A percentile compares a stretch with the other conserved stretches of the same genome.
Conservation (phyloP, 495 filamentous ascomycete species). For the Aspergillus ostianus region DNA sequence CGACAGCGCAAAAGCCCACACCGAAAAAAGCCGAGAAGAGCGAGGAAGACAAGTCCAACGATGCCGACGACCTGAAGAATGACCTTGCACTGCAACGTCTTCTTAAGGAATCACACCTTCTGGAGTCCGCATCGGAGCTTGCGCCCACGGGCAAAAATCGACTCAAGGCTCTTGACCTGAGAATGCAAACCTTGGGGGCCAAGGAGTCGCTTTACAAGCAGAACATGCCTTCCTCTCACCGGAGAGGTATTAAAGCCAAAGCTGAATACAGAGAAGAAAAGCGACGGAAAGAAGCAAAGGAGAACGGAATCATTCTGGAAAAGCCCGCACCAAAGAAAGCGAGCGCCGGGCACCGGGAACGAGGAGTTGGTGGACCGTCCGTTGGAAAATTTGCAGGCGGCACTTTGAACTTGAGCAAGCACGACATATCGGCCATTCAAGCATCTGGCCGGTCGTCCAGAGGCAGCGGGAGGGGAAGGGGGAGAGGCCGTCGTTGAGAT, state of each 20-base stretch:
- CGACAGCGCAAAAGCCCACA: conserved; percentile 27
- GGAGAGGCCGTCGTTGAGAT: conserved; percentile 21
- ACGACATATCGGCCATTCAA: conserved; percentile 67
- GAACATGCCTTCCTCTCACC: conserved; percentile 80
- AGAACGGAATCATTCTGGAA: conserved; percentile 91
- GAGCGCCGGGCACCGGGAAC: conserved; percentile 51
- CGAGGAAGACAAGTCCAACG: conserved; percentile 49
- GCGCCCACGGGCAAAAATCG: conserved; percentile 61
- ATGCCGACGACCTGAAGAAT: conserved; percentile 74
- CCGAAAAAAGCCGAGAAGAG: conserved; percentile 38
- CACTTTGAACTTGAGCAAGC: conserved; percentile 73
- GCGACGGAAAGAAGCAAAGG: conserved; percentile 72
- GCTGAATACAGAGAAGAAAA: conserved; percentile 62
- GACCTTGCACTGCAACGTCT: conserved; percentile 89
- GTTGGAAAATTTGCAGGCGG: conserved; percentile 80
- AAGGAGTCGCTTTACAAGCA: conserved; percentile 69
- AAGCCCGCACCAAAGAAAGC: conserved; percentile 50
- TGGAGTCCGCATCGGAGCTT: conserved; percentile 64
- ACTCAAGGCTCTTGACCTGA: conserved; percentile 77
- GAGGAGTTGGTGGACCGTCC: conserved; percentile 68
- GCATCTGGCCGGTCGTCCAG: conserved; percentile 41
- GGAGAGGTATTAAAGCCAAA: conserved; percentile 73
- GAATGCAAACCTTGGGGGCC: conserved; percentile 75
- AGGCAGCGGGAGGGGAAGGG: conserved; percentile 31
- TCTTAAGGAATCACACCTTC: conserved; percentile 87